Conservation (phyloP, 1,139 yeast species). For the Arxiozyma telluris region DNA sequence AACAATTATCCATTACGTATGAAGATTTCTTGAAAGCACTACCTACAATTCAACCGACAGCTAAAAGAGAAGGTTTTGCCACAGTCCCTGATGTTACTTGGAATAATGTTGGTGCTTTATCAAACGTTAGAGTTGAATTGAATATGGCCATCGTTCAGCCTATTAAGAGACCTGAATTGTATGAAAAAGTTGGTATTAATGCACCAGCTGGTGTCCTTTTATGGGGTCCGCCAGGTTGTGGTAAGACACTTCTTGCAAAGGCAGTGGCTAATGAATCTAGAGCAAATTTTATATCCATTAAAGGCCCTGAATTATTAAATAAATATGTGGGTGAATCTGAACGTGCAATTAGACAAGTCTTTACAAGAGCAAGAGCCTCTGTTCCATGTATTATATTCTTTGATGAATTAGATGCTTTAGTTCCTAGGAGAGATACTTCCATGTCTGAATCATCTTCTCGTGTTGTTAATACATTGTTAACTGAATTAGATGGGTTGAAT, state of each 20-base stretch:
- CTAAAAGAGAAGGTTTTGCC: slow-evolving; percentile 97
- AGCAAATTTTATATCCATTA: slow-evolving; percentile 88
- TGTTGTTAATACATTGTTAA: slow-evolving; percentile 86
- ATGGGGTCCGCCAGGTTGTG: slow-evolving; percentile 99
- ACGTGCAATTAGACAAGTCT: slow-evolving; percentile 89
- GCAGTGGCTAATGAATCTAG: slow-evolving; percentile 97
- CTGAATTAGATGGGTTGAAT: slow-evolving; percentile 89
- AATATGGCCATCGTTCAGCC: slow-evolving; percentile 98
- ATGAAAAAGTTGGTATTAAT: slow-evolving; percentile 82
- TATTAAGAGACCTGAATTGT: slow-evolving; percentile 83
- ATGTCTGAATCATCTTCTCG: slow-evolving; percentile 85
- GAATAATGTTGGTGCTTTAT: slow-evolving; percentile 88
- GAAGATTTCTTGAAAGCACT: slow-evolving; percentile 77
- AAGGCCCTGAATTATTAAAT: slow-evolving; percentile 90
- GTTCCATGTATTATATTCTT: slow-evolving; percentile 93
- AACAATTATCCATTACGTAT: slow-evolving; percentile 62
- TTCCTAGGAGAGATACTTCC: slow-evolving; percentile 85
- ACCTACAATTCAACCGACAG: slow-evolving; percentile 94
- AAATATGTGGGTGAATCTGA: slow-evolving; percentile 97
- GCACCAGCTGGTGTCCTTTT: slow-evolving; percentile 95
- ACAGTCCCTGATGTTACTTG: slow-evolving; percentile 97
- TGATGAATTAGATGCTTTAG: slow-evolving; percentile 93
- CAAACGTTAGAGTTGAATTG: slow-evolving; percentile 71
- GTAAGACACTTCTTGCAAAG: slow-evolving; percentile 89
- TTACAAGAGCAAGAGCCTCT: slow-evolving; percentile 87